Evolutionary conservation across 1,284 basidiomycete genomes (phyloP).

Genomic region (Marasmius sp.): DNA sequence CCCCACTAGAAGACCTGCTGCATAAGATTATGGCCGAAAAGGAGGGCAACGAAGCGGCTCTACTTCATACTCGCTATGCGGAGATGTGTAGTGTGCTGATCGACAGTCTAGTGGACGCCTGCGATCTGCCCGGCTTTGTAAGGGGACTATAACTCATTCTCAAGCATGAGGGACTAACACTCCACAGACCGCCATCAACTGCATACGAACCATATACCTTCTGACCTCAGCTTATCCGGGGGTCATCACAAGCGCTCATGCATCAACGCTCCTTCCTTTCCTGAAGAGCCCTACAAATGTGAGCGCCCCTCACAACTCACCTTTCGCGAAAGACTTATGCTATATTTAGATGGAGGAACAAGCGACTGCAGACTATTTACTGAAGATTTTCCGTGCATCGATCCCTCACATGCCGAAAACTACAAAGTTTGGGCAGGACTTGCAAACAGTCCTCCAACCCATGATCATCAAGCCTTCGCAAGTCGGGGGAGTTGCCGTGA

Average conservation of each 20-base stretch:
- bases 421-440: slow-evolving; percentile 81
- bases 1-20: slow-evolving; percentile 82
- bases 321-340: not conserved
- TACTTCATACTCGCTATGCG: slow-evolving; percentile 63
- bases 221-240: slow-evolving; percentile 80
- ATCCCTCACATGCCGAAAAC: slow-evolving; percentile 90
- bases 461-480: slow-evolving; percentile 85
- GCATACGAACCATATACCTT: slow-evolving; percentile 82
- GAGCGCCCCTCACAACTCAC: slow-evolving; percentile 19
- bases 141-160: slow-evolving; percentile 29
- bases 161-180: slow-evolving; percentile 13
- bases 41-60: slow-evolving; percentile 48
- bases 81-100: slow-evolving; percentile 85
- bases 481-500: slow-evolving; percentile 62
- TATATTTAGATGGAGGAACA: slow-evolving; percentile 74
- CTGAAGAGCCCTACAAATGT: slow-evolving; percentile 80
- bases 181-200: slow-evolving; percentile 72
- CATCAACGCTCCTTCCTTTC: slow-evolving; percentile 83
- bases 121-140: slow-evolving; percentile 76
- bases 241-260: slow-evolving; percentile 78
- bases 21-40: slow-evolving; percentile 75
- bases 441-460: slow-evolving; percentile 79
- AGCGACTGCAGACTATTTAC: slow-evolving; percentile 76
- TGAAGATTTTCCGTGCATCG: slow-evolving; percentile 84
- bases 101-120: slow-evolving; percentile 84